Conservation (phyloP, 345 rosid genomes). For the Theobroma cacao region DNA sequence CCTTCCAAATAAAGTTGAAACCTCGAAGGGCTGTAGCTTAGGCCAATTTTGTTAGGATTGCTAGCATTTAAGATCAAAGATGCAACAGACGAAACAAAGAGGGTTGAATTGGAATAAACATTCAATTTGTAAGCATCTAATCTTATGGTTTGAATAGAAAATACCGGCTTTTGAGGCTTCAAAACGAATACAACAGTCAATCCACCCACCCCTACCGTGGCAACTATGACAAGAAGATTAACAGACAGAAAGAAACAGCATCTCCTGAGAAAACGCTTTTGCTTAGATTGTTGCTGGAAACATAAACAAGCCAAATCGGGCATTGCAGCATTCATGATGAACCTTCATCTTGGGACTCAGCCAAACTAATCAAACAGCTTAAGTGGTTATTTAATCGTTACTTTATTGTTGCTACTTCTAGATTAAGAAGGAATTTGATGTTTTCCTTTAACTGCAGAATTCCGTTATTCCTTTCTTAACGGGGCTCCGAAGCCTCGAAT, state of each 20-base stretch:
- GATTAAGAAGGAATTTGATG: slow-evolving; percentile 22
- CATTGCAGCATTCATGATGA: slow-evolving; percentile 18
- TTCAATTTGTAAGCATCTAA: slow-evolving; percentile 27
- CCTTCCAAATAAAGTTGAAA: slow-evolving; percentile 26
- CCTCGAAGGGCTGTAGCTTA: slow-evolving; percentile 27
- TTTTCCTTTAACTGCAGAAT: slow-evolving; percentile 16
- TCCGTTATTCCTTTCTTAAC: slow-evolving; percentile 32
- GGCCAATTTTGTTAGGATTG: slow-evolving; percentile 37
- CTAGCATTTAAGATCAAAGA: slow-evolving; percentile 27
- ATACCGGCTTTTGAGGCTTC: slow-evolving; percentile 35
- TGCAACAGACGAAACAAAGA: slow-evolving; percentile 28
- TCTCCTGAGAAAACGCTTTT: slow-evolving; percentile 13
- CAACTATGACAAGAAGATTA: slow-evolving; percentile 14
- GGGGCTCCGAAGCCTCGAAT: background rate
- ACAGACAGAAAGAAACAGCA: slow-evolving; percentile 15
- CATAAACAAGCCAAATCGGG: background rate
- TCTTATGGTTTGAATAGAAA: slow-evolving; percentile 22
- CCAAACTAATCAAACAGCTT: background rate
- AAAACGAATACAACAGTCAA: slow-evolving; percentile 16
- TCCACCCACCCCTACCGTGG: slow-evolving; percentile 6
- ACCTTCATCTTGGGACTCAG: slow-evolving; percentile 8
- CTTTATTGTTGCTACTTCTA: slow-evolving; percentile 13
- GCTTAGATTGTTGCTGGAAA: background rate
- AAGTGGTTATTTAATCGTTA: background rate
- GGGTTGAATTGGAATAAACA: slow-evolving; percentile 23